Evolutionary conservation across 345 rosid species (phyloP), one percentile per base, ranked within the genome.

Genomic region (Excoecaria agallocha): DNA sequence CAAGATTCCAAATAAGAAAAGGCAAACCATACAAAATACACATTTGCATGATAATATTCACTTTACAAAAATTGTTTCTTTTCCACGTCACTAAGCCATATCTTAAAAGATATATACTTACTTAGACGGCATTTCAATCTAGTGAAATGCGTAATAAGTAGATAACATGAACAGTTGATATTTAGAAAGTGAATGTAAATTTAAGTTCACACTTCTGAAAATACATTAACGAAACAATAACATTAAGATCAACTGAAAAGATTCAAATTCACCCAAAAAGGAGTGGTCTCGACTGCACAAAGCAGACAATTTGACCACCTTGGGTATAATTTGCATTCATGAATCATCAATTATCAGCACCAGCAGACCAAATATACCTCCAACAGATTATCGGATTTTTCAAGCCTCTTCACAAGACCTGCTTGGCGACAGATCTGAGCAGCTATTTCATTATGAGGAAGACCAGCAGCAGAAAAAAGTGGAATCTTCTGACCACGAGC

Each of bases 341-440:
- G 8, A 60, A 66, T 54, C 48, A 63, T 56, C 58, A 69, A 30
- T 66, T 12, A 22, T 74, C 24, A 11, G 50, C 0, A 50, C 45
- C 30, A 75, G 20, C 13, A 25, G 9, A n/a, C 7, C 50, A 10
- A 64, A 7, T 16, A 68, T 82, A 94, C 98, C 91, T 86, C 89
- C 78, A 90, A 85, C 70, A 89, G 94, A 80, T 94, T 81, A 7
- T 59, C 91, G 66, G 95, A 59, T 82, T 91, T 95, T 86, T 95
- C 97, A 86, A 92, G 71, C 74, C 97, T 92, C 86, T 95, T 95
- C 41, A 93, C 99, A 73, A 95, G 81, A 84, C 99, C 99, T 72
- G 98, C 99, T 78, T 95, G 98, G 48, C 99, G 99, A 84, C 98
- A 95, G 63, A 95, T 95, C 80, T 95, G 98, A 84, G 98, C 98